Evolutionary conservation across 306 rosid genomes (phyloP).

Genomic region (Arachis stenosperma): DNA sequence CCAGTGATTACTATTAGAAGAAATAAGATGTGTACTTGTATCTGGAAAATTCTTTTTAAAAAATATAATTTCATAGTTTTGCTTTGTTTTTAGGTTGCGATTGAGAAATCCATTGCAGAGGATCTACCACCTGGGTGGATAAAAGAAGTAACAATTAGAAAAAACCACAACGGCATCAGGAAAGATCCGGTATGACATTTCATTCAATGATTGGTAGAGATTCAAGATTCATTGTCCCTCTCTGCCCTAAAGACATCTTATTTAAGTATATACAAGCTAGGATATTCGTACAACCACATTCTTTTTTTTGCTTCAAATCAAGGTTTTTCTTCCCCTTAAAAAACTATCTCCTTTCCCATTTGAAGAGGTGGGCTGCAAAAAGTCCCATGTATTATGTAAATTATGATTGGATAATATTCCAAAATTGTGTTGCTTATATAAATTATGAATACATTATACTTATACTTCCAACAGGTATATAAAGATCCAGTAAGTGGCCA

Average conservation of each 20-base stretch:
- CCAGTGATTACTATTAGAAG: conserved; percentile 16
- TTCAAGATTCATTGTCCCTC: conserved; percentile 19
- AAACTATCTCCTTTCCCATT: neutral
- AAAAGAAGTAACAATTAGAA: conserved; percentile 62
- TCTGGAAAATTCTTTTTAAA: conserved; percentile 29
- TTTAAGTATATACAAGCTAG: neutral
- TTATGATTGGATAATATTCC: conserved; percentile 29
- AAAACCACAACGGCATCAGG: conserved; percentile 43
- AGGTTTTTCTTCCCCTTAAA: neutral
- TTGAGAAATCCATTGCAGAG: conserved; percentile 56
- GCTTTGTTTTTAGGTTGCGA: conserved; percentile 56
- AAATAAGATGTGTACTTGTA: conserved; percentile 27
- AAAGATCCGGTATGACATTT: conserved; percentile 53
- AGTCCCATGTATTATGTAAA: conserved; percentile 16
- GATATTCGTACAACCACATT: neutral
- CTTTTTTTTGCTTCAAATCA: conserved; percentile 5
- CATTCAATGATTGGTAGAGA: conserved; percentile 24
- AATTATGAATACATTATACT: conserved; percentile 37
- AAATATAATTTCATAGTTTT: conserved; percentile 28
- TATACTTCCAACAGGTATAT: conserved; percentile 47
- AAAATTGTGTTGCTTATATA: conserved; percentile 19
- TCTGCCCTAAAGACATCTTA: conserved; percentile 11
- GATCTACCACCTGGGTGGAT: conserved; percentile 87
- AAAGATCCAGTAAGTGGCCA: conserved; percentile 50
- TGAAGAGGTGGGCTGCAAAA: conserved; percentile 23